Base-by-base conservation (phyloP, 768 basidiomycete genomes). In the Crepidotus variabilis region DNA sequence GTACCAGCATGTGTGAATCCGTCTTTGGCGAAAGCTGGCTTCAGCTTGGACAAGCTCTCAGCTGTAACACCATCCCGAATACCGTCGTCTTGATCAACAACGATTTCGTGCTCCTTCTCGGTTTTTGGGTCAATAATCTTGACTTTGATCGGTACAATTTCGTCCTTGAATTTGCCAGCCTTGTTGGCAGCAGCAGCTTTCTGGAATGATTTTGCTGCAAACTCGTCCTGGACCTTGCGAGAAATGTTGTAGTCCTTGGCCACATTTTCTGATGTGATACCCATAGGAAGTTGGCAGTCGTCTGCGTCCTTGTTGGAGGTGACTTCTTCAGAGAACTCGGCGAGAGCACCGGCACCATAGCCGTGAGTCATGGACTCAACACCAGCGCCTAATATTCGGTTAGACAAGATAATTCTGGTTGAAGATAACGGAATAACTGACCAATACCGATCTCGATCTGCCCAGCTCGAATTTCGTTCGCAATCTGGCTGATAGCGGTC, bases 261-360 rank as follows among this genome's bases (percentile, higher is more conserved):
- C 61, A 94, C 92, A 68, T 94, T 94, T 76, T 95, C 93, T n/a
- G 90, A 92, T 18, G 94, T 94, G 75, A 94, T 86, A 34, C 94
- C 94, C 91, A 93, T 93, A 46, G 92, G 92, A 56, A 91, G 75
- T 23, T 89, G 77, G 67, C 92, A 94, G 73, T 94, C 92, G 56
- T 82, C 82, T 2, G 92, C 83, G 61, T 89, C 86, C 62, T 83
- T 73, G 71, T 79, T 84, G 33, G 76, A 63, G 58, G 90, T 78
- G 47, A 94, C 76, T 48, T 79, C 77, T 21, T 89, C 84, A 2
- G 88, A 86, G 71, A 78, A 75, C 51, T 83, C 76, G 8, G 85
- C 79, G 50, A 81, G 71, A 6, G 84, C 77, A 53, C 75, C 71
- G 24, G 82, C 70, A 24, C 88, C 89, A 70, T 77, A 91, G 32